Percentiles rank a stretch among this genome's conserved stretches.
Evolutionary conservation across 78 protist species (phyloP).

Genomic region (slime mould (Dictyostelium discoideum)): DNA sequence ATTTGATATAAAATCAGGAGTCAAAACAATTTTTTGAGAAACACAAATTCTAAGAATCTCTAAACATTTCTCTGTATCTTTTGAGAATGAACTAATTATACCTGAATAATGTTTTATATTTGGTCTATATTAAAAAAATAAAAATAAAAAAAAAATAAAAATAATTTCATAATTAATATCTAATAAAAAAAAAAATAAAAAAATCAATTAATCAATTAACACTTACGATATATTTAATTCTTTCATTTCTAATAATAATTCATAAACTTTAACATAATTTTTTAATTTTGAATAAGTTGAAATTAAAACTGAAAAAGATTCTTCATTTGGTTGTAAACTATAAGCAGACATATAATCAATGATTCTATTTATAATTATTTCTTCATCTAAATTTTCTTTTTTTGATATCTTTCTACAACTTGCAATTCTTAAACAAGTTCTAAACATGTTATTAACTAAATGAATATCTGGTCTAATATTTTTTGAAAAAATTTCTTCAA

Average conservation of each 20-base stretch:
- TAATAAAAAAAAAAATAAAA: too few relatives aligned
- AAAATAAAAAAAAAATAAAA: background rate
- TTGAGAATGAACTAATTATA: conserved; percentile 8
- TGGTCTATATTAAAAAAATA: conserved; percentile 27
- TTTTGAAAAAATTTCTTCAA: conserved; percentile 28
- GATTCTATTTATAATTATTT: background rate
- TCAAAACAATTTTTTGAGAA: background rate
- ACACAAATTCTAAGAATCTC: conserved; percentile 29
- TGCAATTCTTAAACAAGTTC: conserved; percentile 17
- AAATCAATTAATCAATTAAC: too few relatives aligned
- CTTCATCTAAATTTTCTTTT: background rate
- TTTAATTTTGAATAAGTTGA: conserved; percentile 33
- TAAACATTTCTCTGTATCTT: conserved; percentile 10
- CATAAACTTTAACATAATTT: conserved; percentile 34
- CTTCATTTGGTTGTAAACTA: conserved; percentile 29
- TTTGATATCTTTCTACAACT: background rate
- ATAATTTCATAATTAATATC: too few relatives aligned
- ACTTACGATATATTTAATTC: conserved; percentile 47
- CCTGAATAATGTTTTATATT: conserved; percentile 51
- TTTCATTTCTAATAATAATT: conserved; percentile 68
- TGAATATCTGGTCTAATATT: conserved; percentile 61
- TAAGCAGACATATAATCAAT: conserved; percentile 38
- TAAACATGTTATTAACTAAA: conserved; percentile 31
- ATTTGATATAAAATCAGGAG: conserved; percentile 30
- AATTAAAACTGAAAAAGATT: conserved; percentile 38